A percentile compares a stretch with the other conserved stretches of the same genome.
Conservation (phyloP, 352 stramenopile genomes). For the Globisporangium abappressorium region DNA sequence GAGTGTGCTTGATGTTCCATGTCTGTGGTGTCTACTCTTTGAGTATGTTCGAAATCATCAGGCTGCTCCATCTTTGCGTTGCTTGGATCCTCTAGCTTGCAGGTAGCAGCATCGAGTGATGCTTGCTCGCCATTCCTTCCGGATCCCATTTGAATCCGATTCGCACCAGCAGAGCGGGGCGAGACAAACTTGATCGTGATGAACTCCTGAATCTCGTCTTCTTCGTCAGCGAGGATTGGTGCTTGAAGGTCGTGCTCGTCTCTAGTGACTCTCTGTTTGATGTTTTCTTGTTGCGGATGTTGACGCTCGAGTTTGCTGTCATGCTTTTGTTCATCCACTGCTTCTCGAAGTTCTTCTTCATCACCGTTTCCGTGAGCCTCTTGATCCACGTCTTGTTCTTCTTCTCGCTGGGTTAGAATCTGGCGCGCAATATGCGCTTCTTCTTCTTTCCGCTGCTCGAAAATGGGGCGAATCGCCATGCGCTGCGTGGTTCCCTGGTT, state of each 20-base stretch:
- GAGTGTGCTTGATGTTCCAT: not conserved
- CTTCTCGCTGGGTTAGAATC: conserved; percentile 26
- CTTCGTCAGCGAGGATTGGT: not conserved
- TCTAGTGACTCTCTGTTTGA: not conserved
- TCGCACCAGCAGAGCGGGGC: conserved; percentile 5
- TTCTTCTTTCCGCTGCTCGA: conserved; percentile 52
- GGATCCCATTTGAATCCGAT: not conserved
- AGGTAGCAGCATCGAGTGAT: not conserved
- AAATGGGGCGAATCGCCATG: conserved; percentile 71
- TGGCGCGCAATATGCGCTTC: conserved; percentile 28
- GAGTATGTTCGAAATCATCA: not conserved
- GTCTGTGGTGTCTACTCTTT: too few species aligned
- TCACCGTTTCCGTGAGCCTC: not conserved
- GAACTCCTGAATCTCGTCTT: conserved; percentile 9
- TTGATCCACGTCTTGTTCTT: conserved; percentile 2
- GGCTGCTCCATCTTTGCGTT: not conserved
- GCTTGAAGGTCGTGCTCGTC: not conserved
- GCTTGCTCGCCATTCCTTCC: not conserved
- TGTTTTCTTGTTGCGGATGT: not conserved
- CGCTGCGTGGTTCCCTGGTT: conserved; percentile 47
- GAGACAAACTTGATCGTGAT: conserved; percentile 5
- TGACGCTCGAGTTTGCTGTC: not conserved
- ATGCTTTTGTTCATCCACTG: not conserved
- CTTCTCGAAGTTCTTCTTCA: not conserved
- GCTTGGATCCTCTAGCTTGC: not conserved